Percentiles rank a stretch among this genome's conserved stretches.
Conservation (phyloP, 164 flowering plant genomes). For the Saururus chinensis region DNA sequence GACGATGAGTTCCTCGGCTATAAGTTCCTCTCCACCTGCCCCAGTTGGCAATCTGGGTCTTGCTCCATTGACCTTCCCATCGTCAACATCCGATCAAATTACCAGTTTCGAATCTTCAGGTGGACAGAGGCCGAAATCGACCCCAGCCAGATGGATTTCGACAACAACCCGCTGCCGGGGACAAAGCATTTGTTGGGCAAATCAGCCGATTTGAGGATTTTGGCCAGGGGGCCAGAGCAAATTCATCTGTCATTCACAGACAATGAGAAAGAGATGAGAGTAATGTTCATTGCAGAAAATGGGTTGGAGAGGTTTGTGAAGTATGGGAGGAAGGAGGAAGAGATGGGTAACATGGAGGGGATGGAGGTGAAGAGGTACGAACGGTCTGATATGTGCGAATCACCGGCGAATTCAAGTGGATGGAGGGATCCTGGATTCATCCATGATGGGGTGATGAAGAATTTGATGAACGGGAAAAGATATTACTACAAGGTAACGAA, state of each 20-base stretch:
- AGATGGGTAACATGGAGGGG: slow-evolving; percentile 21
- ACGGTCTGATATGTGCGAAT: slow-evolving; percentile 78
- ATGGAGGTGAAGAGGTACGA: slow-evolving; percentile 66
- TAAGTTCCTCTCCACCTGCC: slow-evolving; percentile 51
- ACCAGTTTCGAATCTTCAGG: slow-evolving; percentile 76
- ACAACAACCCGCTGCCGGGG: slow-evolving; percentile 79
- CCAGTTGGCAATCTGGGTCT: slow-evolving; percentile 67
- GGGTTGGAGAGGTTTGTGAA: slow-evolving; percentile 45
- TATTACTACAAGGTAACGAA: slow-evolving; percentile 65
- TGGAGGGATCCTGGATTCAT: slow-evolving; percentile 96
- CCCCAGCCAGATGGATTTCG: slow-evolving; percentile 37
- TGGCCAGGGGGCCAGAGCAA: slow-evolving; percentile 67
- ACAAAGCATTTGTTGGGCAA: slow-evolving; percentile 42
- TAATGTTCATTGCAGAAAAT: slow-evolving; percentile 61
- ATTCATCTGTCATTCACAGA: slow-evolving; percentile 66
- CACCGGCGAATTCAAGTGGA: slow-evolving; percentile 81
- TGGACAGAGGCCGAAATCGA: slow-evolving; percentile 58
- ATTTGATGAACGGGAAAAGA: slow-evolving; percentile 56
- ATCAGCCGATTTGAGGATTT: slow-evolving; percentile 41
- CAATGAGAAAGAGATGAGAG: slow-evolving; percentile 74
- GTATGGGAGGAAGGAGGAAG: slow-evolving; percentile 37
- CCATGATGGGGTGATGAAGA: slow-evolving; percentile 64
- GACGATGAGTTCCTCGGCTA: slow-evolving; percentile 73
- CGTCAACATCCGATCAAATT: slow-evolving; percentile 59
- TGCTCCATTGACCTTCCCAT: slow-evolving; percentile 60